Base-by-base conservation (phyloP, 164 flowering plant species). In the Liriodendron chinense region DNA sequence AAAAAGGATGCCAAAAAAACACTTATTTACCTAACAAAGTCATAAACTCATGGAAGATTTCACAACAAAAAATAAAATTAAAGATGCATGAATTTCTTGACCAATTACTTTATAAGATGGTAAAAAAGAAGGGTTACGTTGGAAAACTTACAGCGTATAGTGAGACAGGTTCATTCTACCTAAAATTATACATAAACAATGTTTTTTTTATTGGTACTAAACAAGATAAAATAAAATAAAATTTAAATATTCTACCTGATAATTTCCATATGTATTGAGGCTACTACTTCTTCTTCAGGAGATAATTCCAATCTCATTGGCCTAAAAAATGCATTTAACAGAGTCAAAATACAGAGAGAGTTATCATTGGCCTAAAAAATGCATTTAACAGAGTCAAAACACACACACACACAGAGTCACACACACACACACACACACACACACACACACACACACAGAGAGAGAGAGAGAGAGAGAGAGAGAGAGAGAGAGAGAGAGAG, bases 281-380 rank as follows among this genome's bases (percentile, higher is more conserved):
- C 87, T 57, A 89, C 85, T 47, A 91, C 85, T 87, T 94, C 99
- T 84, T 96, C 99, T 84, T 92, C 97, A 47, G 98, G 96, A 73
- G 98, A 87, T 80, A 96, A 82, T 75, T 92, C 97, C 90, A 96
- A 74, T 72, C 78, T 85, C 79, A 91, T 63, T 70, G 97, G 96
- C 88, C 98, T 94, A 74, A 65, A 80, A 20, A 7, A 3, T 53
- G 16, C 13, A 53, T 53, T 53, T 53, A 53, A 53, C 7, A 53
- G 59, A 53, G 59, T 53, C 18, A 53, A 16, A 10, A 53, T 53
- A 10, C 18, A 10, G n/a, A n/a, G n/a, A n/a, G n/a, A n/a, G n/a
- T n/a, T n/a, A n/a, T 85, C 79, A 91, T 63, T 70, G 97, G 96
- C 88, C 98, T 94, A 74, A 65, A 80, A 20, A 7, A 3, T 53